Base-by-base conservation (phyloP, 225 moss, liverwort and hornwort genomes). In the Polytrichum formosum region DNA sequence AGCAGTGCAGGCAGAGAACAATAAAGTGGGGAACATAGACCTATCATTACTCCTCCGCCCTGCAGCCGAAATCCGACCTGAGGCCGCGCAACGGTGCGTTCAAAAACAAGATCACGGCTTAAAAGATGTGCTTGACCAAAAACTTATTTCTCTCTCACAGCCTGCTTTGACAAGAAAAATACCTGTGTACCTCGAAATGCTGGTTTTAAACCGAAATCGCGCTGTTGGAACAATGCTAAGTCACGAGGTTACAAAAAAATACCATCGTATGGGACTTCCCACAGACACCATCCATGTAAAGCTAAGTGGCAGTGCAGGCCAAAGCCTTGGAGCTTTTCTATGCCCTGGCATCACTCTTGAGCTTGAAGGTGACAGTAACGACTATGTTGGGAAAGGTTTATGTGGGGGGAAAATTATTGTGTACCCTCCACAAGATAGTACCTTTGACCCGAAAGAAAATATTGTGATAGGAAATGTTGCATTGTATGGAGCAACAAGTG, bases 311-410 rank as follows among this genome's bases (percentile, higher is more conserved):
- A 92, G 92, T 27, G 91, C 90, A 55, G 94, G 94, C 30, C 94
- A 94, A 69, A 91, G 90, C 54, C 80, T 94, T 2, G 90, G 91
- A 61, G 94, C 91, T 5, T 94, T 90, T 28, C 30, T 90, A 66
- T 88, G 91, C 53, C 53, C 74, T 2, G 91, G 94, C 7, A 86
- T 94, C 64, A 92, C 93, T 1, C 77, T 94, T 56, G 93, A 94
- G 68, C 81, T 94, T n/a, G 93, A 94, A 85, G 93, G 91, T n/a
- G 93, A 94, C 61, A 81, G 88, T 21, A 94, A 94, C 26, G 93
- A 94, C 70, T 94, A 94, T 30, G 91, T 91, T 9, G 91, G 90
- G 5, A 94, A 94, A 71, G 93, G 93, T 9, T 70, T 94, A 55
- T 94, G 90, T 56, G 93, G 93, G 26, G 93, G 93, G 0, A 88